A percentile compares a stretch with the other conserved stretches of the same genome.
phyloP scores from a whole-genome alignment of 225 moss, liverwort and hornwort genomes.

The Physcomitrium patens region DNA sequence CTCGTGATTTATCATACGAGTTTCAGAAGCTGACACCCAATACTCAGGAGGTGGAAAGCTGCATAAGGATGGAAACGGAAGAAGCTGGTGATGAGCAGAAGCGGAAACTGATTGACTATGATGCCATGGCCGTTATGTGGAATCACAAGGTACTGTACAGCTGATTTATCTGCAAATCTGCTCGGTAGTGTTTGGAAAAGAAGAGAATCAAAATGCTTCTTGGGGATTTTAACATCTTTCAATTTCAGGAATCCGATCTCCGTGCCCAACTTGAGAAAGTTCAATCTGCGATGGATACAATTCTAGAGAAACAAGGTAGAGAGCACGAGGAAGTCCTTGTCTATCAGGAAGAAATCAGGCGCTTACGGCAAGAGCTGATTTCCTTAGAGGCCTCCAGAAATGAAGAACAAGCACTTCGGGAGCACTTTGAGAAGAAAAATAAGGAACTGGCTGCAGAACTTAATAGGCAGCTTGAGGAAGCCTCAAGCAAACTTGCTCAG shows the following conservation, averaged over 20 bases:
- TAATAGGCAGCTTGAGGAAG: conserved; percentile 42
- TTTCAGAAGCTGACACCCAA: conserved; percentile 26
- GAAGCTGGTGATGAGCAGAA: conserved; percentile 23
- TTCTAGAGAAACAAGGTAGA: conserved; percentile 18
- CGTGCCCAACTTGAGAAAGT: conserved; percentile 30
- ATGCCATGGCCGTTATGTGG: conserved; percentile 29
- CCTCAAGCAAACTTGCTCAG: conserved; percentile 43
- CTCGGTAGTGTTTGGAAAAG: not conserved
- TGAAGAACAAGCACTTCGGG: conserved; percentile 44
- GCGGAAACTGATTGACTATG: conserved; percentile 19
- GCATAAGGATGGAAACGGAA: conserved; percentile 30
- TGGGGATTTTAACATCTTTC: conserved; percentile 11
- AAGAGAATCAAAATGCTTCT: not conserved
- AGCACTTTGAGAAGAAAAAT: conserved; percentile 20
- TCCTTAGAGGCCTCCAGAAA: conserved; percentile 48
- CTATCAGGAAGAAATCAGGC: conserved; percentile 34
- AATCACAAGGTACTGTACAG: conserved; percentile 27
- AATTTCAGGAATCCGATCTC: conserved; percentile 31
- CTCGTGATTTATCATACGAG: not conserved
- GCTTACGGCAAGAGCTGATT: conserved; percentile 53
- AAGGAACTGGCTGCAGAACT: conserved; percentile 30
- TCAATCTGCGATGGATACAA: conserved; percentile 23
- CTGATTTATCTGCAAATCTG: not conserved
- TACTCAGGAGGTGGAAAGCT: conserved; percentile 23
- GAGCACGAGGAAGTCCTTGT: conserved; percentile 21